phyloP scores from a whole-genome alignment of 495 filamentous ascomycete genomes.

The Wilcoxina mikolae region DNA sequence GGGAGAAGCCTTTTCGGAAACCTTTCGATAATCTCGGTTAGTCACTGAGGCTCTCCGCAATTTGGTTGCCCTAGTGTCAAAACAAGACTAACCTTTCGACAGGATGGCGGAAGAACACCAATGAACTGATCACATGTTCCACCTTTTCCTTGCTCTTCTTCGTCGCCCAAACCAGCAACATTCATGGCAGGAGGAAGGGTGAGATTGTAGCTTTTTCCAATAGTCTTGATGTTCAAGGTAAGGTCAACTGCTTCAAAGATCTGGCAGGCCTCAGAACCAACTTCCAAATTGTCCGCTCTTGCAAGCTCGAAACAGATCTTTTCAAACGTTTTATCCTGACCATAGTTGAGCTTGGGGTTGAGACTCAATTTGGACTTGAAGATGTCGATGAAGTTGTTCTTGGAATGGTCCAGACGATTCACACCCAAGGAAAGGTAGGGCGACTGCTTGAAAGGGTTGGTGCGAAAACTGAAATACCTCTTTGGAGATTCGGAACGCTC shows the following conservation, averaged over 20 bases:
- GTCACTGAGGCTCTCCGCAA: too few species aligned
- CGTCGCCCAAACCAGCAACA: slow-evolving; percentile 2
- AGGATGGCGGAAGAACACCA: slow-evolving; percentile 18
- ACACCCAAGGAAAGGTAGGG: too few species aligned
- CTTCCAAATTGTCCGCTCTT: not conserved
- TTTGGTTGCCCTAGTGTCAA: too few species aligned
- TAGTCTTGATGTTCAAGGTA: not conserved
- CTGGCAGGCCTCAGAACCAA: not conserved
- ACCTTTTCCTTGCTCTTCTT: slow-evolving; percentile 13
- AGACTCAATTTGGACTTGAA: not conserved
- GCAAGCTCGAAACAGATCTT: slow-evolving; percentile 5
- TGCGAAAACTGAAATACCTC: not conserved
- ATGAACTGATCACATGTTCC: slow-evolving; percentile 18
- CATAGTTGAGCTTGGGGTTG: not conserved
- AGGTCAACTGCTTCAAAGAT: slow-evolving; percentile 2
- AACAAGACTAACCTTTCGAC: too few species aligned
- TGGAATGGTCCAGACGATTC: not conserved
- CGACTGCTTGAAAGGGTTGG: too few species aligned
- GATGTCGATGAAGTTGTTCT: not conserved
- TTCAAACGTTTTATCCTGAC: not conserved
- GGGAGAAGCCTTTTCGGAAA: slow-evolving; percentile 24
- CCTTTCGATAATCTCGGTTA: too few species aligned
- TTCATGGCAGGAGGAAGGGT: not conserved
- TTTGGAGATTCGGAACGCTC: not conserved
- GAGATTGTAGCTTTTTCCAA: not conserved